Base-by-base conservation (phyloP, 2,329 filamentous ascomycete species). In the Penicillium decumbens region DNA sequence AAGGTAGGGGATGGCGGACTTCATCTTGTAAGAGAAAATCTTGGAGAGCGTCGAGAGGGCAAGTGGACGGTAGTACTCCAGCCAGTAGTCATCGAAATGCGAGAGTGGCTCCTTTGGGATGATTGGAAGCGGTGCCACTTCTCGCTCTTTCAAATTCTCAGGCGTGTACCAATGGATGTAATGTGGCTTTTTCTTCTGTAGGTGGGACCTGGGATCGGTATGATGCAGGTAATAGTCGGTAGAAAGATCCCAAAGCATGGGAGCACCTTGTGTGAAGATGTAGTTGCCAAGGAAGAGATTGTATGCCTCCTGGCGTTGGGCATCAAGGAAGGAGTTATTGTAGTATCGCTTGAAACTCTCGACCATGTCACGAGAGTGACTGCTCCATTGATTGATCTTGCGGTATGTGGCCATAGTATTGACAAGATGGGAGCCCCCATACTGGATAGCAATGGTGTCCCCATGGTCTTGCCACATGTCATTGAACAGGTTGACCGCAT, bases 381-480 rank as follows among this genome's bases (percentile, higher is more conserved):
- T 95, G 23, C 90, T 95, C 93, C 93, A 98, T 68, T 97, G 92
- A 59, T 97, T 97, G 68, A 96, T 95, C 72, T 97, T 97, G 49
- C 93, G 87, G 69, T 98, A 98, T 4, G 93, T 98, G 58, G 95
- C 91, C 91, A 98, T 97, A 0, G 93, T 98, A 67, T 98, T 98
- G 61, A 98, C 93, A 0, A 98, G 80, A 69, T 98, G 93, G 2
- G 91, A 97, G 8, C 93, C 93, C 49, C 93, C 93, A 61, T 98
- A 98, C 67, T 98, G 93, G 46, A 97, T 87, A 1, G 93, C 93
- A 63, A 98, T 97, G 3, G 91, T 96, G 69, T 98, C 93, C 49
- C 93, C 93, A 65, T 98, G 93, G 59, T 95, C 90, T 68, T 97
- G 91, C 73, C 91, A 95, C 92, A 98, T 97, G 63, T 95, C 88